phyloP scores from a whole-genome alignment of 306 rosid species.

The Luffa acutangula region DNA sequence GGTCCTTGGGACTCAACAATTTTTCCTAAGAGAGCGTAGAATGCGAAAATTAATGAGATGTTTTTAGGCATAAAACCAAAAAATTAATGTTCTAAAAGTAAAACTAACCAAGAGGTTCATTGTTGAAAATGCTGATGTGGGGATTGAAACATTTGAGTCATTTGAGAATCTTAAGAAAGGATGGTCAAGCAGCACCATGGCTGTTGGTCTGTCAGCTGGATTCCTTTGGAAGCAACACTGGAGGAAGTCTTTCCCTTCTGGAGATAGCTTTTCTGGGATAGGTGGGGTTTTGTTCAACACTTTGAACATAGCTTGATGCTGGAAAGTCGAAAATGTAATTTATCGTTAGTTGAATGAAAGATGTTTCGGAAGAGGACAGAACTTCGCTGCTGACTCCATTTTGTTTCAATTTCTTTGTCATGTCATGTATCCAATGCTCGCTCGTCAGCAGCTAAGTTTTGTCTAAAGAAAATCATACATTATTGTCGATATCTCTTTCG shows the following conservation, averaged over 20 bases:
- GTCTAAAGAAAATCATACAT: background rate
- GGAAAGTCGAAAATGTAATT: conserved; percentile 10
- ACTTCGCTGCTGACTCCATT: background rate
- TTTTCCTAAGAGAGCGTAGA: conserved; percentile 30
- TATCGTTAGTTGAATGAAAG: background rate
- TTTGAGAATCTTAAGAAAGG: conserved; percentile 53
- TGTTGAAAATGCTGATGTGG: conserved; percentile 20
- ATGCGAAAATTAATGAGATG: background rate
- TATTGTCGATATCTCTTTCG: background rate
- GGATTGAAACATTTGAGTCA: conserved; percentile 28
- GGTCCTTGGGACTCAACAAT: conserved; percentile 25
- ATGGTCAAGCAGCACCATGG: conserved; percentile 56
- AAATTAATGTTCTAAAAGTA: conserved; percentile 12
- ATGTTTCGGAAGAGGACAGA: background rate
- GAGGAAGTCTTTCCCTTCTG: conserved; percentile 77
- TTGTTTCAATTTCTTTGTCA: background rate
- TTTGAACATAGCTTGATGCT: conserved; percentile 99
- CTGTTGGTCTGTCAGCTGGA: conserved; percentile 78
- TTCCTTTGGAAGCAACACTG: conserved; percentile 70
- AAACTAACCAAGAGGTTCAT: conserved; percentile 44
- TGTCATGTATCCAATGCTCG: background rate
- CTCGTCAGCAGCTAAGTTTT: background rate
- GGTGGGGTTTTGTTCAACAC: conserved; percentile 62
- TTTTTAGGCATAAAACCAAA: background rate
- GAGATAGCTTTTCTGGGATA: conserved; percentile 63